These are phyloP conservation scores for Sporothrix sp. DNA, from an alignment of 2,329 filamentous ascomycete genomes.

Conservation along the genomic window DNA sequence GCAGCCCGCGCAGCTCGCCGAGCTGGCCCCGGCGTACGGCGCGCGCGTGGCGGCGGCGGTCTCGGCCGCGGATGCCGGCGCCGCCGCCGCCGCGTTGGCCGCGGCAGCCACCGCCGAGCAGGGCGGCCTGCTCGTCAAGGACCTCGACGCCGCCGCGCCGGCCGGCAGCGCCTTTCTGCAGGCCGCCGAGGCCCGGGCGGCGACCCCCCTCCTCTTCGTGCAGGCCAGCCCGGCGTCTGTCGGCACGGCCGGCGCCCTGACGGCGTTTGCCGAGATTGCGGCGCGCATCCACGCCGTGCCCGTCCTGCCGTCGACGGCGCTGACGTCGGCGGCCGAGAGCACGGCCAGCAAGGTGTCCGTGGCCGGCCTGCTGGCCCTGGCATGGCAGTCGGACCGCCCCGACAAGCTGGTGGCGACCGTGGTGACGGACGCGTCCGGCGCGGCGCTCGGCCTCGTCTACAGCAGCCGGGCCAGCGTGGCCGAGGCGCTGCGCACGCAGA, in stretches of 20 bases:
- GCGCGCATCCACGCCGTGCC: constrained; percentile 52
- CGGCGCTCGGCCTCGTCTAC: constrained; percentile 84
- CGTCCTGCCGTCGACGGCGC: constrained; percentile 58
- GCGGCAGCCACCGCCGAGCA: constrained; percentile 32
- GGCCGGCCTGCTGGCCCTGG: constrained; percentile 59
- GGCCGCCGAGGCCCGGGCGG: constrained; percentile 34
- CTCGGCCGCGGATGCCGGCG: constrained; percentile 22
- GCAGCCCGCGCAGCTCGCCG: constrained; percentile 54
- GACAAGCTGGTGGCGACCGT: constrained; percentile 84
- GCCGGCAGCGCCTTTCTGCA: constrained; percentile 30
- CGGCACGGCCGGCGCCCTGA: constrained; percentile 28
- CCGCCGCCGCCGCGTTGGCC: constrained; percentile 13
- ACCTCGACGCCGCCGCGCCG: constrained; percentile 37
- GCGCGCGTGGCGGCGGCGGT: constrained; percentile 46
- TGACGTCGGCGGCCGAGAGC: constrained; percentile 66
- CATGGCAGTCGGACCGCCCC: constrained; percentile 69
- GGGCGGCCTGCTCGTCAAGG: constrained; percentile 43
- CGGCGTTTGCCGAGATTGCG: constrained; percentile 37
- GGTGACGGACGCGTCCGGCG: constrained; percentile 78
- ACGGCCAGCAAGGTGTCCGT: constrained; percentile 53
- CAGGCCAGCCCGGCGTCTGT: constrained; percentile 35
- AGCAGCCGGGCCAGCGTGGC: constrained; percentile 84
- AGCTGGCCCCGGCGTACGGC: constrained; percentile 43
- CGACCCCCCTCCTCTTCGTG: constrained; percentile 38
- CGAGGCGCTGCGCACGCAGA: constrained; percentile 69